Percentiles rank a stretch among this genome's conserved stretches.
These are phyloP conservation scores for Rhinocladiella mackenziei DNA, from an alignment of 2,329 filamentous ascomycete genomes.

Conservation along the genomic window DNA sequence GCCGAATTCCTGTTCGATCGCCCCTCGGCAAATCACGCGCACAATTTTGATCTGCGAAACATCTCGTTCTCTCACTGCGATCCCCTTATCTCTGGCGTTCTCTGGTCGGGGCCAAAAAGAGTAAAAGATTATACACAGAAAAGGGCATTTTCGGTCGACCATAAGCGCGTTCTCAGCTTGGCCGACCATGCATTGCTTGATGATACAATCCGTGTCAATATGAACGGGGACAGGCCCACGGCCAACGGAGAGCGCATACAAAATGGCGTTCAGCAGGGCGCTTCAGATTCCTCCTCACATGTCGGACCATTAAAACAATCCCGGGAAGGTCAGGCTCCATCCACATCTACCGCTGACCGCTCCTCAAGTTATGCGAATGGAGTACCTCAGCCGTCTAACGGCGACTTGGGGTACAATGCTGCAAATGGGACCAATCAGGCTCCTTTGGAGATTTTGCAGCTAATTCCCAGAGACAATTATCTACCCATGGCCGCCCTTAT, in stretches of 20 bases:
- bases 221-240: conserved; percentile 26
- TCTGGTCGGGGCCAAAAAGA: not conserved
- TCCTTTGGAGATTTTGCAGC: conserved; percentile 20
- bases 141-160: conserved; percentile 9
- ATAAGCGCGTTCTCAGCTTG: conserved; percentile 14
- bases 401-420: not conserved
- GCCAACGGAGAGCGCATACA: conserved; percentile 22
- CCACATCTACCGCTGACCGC: conserved; percentile 1
- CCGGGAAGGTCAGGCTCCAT: not conserved
- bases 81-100: not conserved
- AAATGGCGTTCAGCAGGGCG: conserved; percentile 20
- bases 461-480: conserved; percentile 29
- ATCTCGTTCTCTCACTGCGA: too few relatives aligned
- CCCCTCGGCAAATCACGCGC: too few relatives aligned
- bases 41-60: too few relatives aligned
- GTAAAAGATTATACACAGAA: not conserved
- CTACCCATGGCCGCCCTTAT: conserved; percentile 72
- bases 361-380: conserved; percentile 10
- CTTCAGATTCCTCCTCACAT: conserved; percentile 4
- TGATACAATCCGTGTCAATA: conserved; percentile 23
- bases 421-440: conserved; percentile 8
- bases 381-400: conserved; percentile 7
- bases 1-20: too few relatives aligned
- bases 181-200: conserved; percentile 27
- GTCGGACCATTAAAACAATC: conserved; percentile 9